A percentile compares a stretch with the other conserved stretches of the same genome.
Conservation (phyloP, 441 rosid genomes). For the Omphalea diandra region DNA sequence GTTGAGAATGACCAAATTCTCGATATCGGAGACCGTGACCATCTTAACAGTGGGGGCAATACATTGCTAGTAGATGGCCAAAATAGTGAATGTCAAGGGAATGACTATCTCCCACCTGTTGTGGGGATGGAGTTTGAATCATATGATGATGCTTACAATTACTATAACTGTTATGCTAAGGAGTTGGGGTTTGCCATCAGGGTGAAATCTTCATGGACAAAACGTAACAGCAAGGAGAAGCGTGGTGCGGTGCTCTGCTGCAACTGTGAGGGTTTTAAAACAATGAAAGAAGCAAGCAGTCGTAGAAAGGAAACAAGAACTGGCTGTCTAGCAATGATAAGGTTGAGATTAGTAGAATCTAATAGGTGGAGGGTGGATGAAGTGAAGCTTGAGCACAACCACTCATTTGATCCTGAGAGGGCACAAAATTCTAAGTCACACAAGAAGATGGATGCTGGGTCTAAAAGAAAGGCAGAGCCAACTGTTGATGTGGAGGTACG, state of each 20-base stretch:
- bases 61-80: conserved; percentile 27
- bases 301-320: conserved; percentile 85
- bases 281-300: conserved; percentile 64
- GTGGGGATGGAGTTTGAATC: conserved; percentile 83
- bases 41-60: conserved; percentile 29
- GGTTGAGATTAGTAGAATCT: conserved; percentile 68
- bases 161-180: conserved; percentile 71
- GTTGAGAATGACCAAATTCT: conserved; percentile 49
- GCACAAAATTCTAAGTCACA: conserved; percentile 87
- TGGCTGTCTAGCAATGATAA: conserved; percentile 87
- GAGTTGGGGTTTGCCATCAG: conserved; percentile 83
- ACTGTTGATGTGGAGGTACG: conserved; percentile 62
- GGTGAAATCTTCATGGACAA: conserved; percentile 94
- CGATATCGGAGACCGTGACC: conserved; percentile 37
- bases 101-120: conserved; percentile 49
- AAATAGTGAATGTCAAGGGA: conserved; percentile 36
- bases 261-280: conserved; percentile 92
- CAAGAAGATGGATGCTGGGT: conserved; percentile 59
- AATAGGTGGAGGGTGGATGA: conserved; percentile 82
- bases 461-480: conserved; percentile 51
- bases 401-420: conserved; percentile 69
- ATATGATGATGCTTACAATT: conserved; percentile 83
- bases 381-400: conserved; percentile 84
- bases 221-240: conserved; percentile 95
- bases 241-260: conserved; percentile 98